These are phyloP conservation scores for Penicillium palitans DNA, from an alignment of 2,329 filamentous ascomycete species.

Conservation along the genomic window DNA sequence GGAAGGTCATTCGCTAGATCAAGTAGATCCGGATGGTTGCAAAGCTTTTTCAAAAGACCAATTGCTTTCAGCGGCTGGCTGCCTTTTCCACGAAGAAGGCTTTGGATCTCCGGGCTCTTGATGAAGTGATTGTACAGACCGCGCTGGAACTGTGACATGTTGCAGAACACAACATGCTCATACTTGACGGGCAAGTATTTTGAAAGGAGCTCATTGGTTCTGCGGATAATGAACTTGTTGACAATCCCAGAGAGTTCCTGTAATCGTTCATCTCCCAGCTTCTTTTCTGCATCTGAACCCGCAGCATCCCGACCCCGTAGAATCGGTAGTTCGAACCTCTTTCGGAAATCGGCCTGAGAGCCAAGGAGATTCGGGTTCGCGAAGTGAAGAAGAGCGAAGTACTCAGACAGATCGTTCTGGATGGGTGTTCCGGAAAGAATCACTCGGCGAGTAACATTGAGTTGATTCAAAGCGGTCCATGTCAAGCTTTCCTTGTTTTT, in stretches of 20 bases:
- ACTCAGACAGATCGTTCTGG: slow-evolving; percentile 97
- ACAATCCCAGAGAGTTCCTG: slow-evolving; percentile 78
- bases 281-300: slow-evolving; percentile 76
- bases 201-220: slow-evolving; percentile 95
- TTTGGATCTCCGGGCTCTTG: slow-evolving; percentile 90
- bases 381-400: slow-evolving; percentile 93
- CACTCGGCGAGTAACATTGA: slow-evolving; percentile 88
- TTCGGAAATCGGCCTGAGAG: slow-evolving; percentile 85
- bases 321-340: slow-evolving; percentile 91
- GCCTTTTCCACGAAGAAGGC: slow-evolving; percentile 85
- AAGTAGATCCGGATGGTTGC: slow-evolving; percentile 94
- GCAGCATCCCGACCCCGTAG: slow-evolving; percentile 86
- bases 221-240: slow-evolving; percentile 97
- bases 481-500: slow-evolving; percentile 98
- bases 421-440: slow-evolving; percentile 97
- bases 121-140: slow-evolving; percentile 97
- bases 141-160: slow-evolving; percentile 86
- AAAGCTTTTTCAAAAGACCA: slow-evolving; percentile 94
- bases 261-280: slow-evolving; percentile 80
- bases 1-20: slow-evolving; percentile 80
- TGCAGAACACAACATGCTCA: slow-evolving; percentile 98
- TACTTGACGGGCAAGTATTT: slow-evolving; percentile 99
- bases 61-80: slow-evolving; percentile 97
- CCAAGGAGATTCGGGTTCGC: slow-evolving; percentile 92
- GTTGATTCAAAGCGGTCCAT: slow-evolving; percentile 82